These are phyloP conservation scores for Ophiostoma populinum DNA, from an alignment of 2,329 filamentous ascomycete species.

Conservation along the genomic window DNA sequence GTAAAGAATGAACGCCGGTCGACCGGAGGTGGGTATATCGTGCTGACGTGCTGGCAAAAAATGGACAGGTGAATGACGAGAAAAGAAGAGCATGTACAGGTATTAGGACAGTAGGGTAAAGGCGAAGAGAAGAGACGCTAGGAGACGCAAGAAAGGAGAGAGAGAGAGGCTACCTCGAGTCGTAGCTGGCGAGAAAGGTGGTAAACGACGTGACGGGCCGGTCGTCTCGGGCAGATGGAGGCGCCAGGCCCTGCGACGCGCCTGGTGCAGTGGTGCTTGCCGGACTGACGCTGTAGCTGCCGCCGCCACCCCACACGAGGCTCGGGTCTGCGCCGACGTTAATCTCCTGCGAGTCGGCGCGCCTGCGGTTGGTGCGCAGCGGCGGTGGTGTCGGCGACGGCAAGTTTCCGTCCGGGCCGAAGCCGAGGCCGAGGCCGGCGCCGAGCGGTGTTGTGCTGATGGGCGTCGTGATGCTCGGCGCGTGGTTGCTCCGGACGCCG, in stretches of 20 bases:
- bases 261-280: neutral
- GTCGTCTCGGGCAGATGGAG: neutral
- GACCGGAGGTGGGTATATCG: no score
- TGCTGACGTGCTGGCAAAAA: no score
- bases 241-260: neutral
- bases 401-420: neutral
- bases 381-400: slow-evolving; percentile 3
- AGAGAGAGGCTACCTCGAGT: no score
- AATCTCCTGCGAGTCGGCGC: slow-evolving; percentile 31
- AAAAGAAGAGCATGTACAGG: no score
- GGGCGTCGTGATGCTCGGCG: neutral
- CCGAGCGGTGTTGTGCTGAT: neutral
- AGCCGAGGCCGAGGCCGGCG: no score
- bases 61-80: no score
- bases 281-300: neutral
- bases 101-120: no score
- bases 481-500: neutral
- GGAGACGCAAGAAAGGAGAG: no score
- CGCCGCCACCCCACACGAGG: slow-evolving; percentile 17
- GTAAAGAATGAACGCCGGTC: no score
- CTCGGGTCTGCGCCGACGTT: slow-evolving; percentile 33
- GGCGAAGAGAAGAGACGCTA: no score
- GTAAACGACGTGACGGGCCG: neutral
- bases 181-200: no score
- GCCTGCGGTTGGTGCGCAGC: neutral